Evolutionary conservation across 2,329 filamentous ascomycete species (phyloP).

Genomic region (Aspergillus ruber): DNA sequence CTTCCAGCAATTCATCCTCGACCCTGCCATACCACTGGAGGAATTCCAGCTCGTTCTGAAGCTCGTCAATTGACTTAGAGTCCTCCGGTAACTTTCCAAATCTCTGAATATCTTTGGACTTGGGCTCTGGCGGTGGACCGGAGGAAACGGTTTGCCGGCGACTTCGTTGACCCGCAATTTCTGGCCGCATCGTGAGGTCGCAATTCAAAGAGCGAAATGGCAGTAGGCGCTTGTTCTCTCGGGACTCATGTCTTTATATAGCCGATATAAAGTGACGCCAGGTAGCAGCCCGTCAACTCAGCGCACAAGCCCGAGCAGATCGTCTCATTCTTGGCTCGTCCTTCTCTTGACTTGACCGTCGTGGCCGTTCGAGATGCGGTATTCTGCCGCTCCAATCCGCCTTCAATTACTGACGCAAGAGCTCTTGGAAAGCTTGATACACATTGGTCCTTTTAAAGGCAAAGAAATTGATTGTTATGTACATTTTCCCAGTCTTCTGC

Average conservation of each 20-base stretch:
- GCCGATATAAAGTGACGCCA: not conserved
- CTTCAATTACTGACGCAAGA: conserved; percentile 21
- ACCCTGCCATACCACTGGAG: conserved; percentile 53
- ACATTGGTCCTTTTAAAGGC: conserved; percentile 14
- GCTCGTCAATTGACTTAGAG: conserved; percentile 23
- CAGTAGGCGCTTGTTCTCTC: not conserved
- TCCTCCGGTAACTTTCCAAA: conserved; percentile 9
- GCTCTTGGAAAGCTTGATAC: not conserved
- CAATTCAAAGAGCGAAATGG: not conserved
- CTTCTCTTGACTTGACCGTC: conserved; percentile 7
- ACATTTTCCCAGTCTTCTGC: not conserved
- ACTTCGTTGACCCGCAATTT: conserved; percentile 26
- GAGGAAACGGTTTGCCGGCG: conserved; percentile 33
- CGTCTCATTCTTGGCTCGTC: not conserved
- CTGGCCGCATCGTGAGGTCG: conserved; percentile 19
- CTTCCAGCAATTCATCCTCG: conserved; percentile 65
- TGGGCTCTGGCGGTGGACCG: conserved; percentile 24
- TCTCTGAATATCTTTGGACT: conserved; percentile 15
- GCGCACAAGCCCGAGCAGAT: not conserved
- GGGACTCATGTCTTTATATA: not conserved
- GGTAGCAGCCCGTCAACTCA: not conserved
- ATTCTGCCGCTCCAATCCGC: conserved; percentile 32
- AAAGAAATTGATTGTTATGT: conserved; percentile 12
- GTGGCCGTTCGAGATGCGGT: conserved; percentile 16
- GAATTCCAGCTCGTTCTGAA: conserved; percentile 56